phyloP scores from a whole-genome alignment of 2,329 filamentous ascomycete species.

The Rutstroemia sp. region DNA sequence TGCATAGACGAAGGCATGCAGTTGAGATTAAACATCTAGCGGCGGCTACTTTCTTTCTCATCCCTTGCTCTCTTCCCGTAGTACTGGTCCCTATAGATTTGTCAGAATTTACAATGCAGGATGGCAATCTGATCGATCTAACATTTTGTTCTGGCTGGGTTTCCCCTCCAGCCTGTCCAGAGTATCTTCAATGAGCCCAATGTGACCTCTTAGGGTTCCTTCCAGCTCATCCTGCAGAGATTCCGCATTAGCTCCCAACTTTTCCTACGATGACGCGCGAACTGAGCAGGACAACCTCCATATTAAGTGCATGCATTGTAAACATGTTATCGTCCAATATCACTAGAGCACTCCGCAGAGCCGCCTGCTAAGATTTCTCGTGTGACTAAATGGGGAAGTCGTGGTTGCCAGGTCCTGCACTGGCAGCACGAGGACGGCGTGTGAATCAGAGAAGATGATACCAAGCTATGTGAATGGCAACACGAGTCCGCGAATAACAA shows the following conservation, averaged over 20 bases:
- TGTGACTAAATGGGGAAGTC: no score
- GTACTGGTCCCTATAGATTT: constrained; percentile 14
- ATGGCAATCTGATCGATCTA: neutral
- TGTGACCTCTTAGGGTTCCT: constrained; percentile 17
- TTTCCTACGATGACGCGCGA: neutral
- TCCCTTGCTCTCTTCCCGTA: constrained; percentile 16
- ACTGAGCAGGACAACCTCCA: no score
- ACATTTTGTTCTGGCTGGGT: constrained; percentile 18
- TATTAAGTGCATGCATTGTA: no score
- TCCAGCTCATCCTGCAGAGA: constrained; percentile 16
- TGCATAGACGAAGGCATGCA: neutral
- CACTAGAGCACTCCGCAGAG: no score
- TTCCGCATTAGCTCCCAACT: constrained; percentile 3
- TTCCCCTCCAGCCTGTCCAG: constrained; percentile 17
- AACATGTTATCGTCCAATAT: no score
- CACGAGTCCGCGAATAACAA: no score
- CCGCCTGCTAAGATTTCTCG: no score
- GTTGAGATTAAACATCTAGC: constrained; percentile 3
- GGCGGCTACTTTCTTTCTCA: constrained; percentile 12
- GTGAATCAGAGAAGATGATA: no score
- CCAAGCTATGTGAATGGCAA: no score
- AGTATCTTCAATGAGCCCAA: constrained; percentile 19
- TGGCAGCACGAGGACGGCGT: no score
- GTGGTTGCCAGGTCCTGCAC: no score
- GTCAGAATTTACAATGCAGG: neutral